Percentiles rank a stretch among this genome's conserved stretches.
Evolutionary conservation across 306 rosid species (phyloP).

Genomic region (Gastrolobium bilobum): DNA sequence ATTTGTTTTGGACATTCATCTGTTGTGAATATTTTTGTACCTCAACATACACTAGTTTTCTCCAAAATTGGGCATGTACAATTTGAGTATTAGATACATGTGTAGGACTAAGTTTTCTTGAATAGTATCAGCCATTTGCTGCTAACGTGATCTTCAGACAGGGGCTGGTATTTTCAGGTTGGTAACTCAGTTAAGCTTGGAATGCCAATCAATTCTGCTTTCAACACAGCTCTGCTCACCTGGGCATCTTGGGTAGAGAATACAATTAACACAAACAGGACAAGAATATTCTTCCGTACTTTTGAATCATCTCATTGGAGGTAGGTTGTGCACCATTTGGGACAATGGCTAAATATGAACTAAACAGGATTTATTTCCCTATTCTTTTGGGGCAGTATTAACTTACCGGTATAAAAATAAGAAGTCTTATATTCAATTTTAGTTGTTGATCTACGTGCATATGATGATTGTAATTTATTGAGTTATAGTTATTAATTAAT

Average conservation of each 20-base stretch:
- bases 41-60: slow-evolving; percentile 10
- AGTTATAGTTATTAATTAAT: too few relatives aligned
- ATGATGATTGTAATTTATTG: too few relatives aligned
- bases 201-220: slow-evolving; percentile 83
- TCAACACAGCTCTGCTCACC: slow-evolving; percentile 71
- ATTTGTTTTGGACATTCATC: neutral
- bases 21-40: neutral
- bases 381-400: neutral
- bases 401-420: too few relatives aligned
- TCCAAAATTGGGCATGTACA: neutral
- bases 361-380: neutral
- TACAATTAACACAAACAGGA: slow-evolving; percentile 65
- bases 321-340: slow-evolving; percentile 48
- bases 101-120: neutral
- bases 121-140: slow-evolving; percentile 28
- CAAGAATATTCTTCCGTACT: slow-evolving; percentile 85
- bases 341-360: slow-evolving; percentile 15
- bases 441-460: too few relatives aligned
- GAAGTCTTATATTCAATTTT: too few relatives aligned
- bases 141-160: slow-evolving; percentile 67
- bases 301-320: slow-evolving; percentile 92
- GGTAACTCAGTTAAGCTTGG: slow-evolving; percentile 87
- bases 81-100: neutral
- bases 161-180: slow-evolving; percentile 97
- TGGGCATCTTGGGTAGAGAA: slow-evolving; percentile 93